These are phyloP conservation scores for Limnanthes douglasii DNA, from an alignment of 345 rosid species.

Conservation along the genomic window DNA sequence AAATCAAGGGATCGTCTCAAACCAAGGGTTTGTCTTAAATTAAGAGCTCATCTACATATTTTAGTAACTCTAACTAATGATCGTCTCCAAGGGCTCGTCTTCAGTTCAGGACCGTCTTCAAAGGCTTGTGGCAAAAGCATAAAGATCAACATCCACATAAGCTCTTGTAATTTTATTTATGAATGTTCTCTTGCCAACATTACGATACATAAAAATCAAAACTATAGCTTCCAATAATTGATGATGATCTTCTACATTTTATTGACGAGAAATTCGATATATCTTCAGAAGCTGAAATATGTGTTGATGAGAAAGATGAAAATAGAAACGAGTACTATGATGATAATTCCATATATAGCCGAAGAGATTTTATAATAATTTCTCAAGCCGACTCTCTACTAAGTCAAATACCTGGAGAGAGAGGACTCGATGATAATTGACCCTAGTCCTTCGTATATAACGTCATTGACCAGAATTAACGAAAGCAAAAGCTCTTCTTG, in stretches of 20 bases:
- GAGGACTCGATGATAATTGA: constrained; percentile 15
- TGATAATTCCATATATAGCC: constrained; percentile 78
- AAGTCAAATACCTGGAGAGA: constrained; percentile 65
- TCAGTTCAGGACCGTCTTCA: too few species aligned
- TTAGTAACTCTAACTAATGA: too few species aligned
- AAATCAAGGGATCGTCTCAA: too few species aligned
- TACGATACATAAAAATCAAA: too few species aligned
- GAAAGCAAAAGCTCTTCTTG: constrained; percentile 25
- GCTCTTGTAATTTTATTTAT: too few species aligned
- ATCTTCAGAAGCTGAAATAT: constrained; percentile 60
- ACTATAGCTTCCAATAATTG: too few species aligned
- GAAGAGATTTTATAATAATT: constrained; percentile 38
- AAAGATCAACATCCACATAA: too few species aligned
- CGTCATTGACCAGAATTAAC: constrained; percentile 13
- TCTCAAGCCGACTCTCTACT: constrained; percentile 57
- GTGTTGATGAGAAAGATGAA: constrained; percentile 48
- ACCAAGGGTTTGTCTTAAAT: too few species aligned
- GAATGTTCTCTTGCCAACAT: too few species aligned
- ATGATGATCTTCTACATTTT: constrained; percentile 22
- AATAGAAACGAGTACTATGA: constrained; percentile 32
- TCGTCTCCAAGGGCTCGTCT: too few species aligned
- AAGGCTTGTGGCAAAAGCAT: too few species aligned
- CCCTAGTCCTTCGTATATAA: constrained; percentile 22
- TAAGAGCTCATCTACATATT: too few species aligned
- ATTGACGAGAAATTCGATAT: constrained; percentile 89